Base-by-base conservation (phyloP, 176 grass and related monocot species). In the Ensete glaucum region DNA sequence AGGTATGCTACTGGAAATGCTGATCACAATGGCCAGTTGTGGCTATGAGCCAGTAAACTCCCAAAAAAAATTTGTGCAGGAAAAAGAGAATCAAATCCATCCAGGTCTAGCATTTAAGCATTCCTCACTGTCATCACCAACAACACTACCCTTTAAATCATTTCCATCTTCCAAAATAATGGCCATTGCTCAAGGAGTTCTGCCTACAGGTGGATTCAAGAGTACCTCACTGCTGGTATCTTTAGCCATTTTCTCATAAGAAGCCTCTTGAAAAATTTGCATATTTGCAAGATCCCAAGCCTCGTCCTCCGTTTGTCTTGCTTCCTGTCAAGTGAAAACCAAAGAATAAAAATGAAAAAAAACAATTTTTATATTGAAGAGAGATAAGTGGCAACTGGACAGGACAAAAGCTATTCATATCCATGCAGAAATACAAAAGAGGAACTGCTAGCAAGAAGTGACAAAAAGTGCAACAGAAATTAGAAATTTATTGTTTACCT, bases 221-320 rank as follows among this genome's bases (percentile, higher is more conserved):
- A 50, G 19, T 20, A 98, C 95, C 90, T 93, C 90, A 71, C 80
- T 81, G 69, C 93, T 84, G 54, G 86, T 89, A 75, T 93, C 95
- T 82, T 84, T 89, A 64, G 90, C 90, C 71, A 98, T 69, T 85
- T 78, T 87, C 63, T 80, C 80, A 82, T 93, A 85, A 71, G 80
- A 66, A 76, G 76, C 80, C 77, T 98, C 88, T 70, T 27, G 72
- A 85, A 82, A 81, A 69, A 73, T 78, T 27, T 81, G 75, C 48
- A 76, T 77, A 62, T 73, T 76, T 62, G 70, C 74, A 76, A 55
- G 64, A 72, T 71, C 82, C 15, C 85, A 87, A 20, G 86, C 74
- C 75, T 85, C 89, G 64, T 91, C 86, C 23, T 91, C 88, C 25
- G 84, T 86, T 87, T 91, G 84, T 79, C 81, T 85, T 81, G 77